Conservation (phyloP, 2,329 filamentous ascomycete genomes). For the Fusarium clavum region DNA sequence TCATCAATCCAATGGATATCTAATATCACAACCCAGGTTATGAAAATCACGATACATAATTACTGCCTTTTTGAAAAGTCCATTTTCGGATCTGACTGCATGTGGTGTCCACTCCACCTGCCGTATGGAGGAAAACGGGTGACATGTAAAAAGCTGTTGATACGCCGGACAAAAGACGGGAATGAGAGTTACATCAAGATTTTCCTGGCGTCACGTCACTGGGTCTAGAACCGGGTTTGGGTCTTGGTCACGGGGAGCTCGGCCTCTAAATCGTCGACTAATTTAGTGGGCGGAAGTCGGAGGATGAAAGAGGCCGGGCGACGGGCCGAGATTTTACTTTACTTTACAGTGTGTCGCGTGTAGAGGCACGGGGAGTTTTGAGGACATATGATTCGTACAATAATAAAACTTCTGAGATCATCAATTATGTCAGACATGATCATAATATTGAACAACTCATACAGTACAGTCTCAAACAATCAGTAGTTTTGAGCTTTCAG, state of each 20-base stretch:
- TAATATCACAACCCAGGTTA: neutral
- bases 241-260: conserved; percentile 39
- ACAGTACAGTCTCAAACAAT: neutral
- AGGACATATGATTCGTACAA: neutral
- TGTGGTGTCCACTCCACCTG: neutral
- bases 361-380: conserved; percentile 18
- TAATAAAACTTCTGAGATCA: neutral
- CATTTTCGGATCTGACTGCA: conserved; percentile 4
- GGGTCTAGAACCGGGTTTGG: neutral
- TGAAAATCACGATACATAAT: neutral
- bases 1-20: neutral
- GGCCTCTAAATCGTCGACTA: conserved; percentile 2
- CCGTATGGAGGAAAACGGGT: conserved; percentile 7
- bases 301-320: conserved; percentile 20
- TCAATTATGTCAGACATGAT: neutral
- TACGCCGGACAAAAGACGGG: conserved; percentile 21
- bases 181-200: conserved; percentile 13
- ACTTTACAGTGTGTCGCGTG: neutral
- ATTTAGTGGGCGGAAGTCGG: conserved; percentile 36
- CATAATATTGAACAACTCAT: neutral
- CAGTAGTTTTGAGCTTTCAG: neutral
- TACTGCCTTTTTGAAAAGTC: neutral
- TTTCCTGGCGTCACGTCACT: conserved; percentile 24
- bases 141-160: conserved; percentile 11
- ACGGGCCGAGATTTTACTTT: conserved; percentile 17